These are phyloP conservation scores for Neurospora sp. DNA, from an alignment of 495 filamentous ascomycete species.

Conservation along the genomic window DNA sequence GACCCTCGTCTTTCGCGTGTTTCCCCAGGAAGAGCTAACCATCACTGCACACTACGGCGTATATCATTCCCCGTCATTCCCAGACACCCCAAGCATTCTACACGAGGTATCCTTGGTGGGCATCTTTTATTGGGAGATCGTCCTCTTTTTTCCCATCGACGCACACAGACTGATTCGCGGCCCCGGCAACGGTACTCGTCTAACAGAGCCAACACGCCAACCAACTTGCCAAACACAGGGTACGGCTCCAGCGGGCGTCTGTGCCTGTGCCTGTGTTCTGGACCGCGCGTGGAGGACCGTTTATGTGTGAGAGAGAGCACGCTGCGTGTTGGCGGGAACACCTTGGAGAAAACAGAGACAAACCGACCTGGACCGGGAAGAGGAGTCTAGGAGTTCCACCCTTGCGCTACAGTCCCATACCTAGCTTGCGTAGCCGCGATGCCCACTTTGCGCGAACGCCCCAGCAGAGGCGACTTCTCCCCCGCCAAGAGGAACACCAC, in stretches of 20 bases:
- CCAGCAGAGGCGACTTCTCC: constrained; percentile 24
- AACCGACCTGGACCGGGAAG: not conserved
- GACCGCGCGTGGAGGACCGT: not conserved
- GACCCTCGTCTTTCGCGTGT: not conserved
- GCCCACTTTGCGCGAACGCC: constrained; percentile 27
- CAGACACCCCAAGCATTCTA: not conserved
- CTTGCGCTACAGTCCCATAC: not conserved
- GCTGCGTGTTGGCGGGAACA: not conserved
- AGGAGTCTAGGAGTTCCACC: not conserved
- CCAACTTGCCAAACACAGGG: not conserved
- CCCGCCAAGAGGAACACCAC: constrained; percentile 19
- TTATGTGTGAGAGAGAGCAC: not conserved
- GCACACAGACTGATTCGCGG: not conserved
- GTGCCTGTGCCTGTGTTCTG: not conserved
- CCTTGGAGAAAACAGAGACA: not conserved
- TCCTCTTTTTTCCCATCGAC: not conserved
- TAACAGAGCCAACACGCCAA: not conserved
- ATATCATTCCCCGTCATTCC: not conserved
- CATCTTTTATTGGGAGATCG: not conserved
- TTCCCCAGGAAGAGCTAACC: not conserved
- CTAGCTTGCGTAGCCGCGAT: constrained; percentile 11
- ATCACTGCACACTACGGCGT: not conserved
- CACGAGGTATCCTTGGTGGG: not conserved
- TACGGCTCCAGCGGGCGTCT: not conserved
- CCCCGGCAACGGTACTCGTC: not conserved